Evolutionary conservation across 768 basidiomycete genomes (phyloP), one percentile per base, ranked within the genome.

Genomic region (Tephrocybe sp.): DNA sequence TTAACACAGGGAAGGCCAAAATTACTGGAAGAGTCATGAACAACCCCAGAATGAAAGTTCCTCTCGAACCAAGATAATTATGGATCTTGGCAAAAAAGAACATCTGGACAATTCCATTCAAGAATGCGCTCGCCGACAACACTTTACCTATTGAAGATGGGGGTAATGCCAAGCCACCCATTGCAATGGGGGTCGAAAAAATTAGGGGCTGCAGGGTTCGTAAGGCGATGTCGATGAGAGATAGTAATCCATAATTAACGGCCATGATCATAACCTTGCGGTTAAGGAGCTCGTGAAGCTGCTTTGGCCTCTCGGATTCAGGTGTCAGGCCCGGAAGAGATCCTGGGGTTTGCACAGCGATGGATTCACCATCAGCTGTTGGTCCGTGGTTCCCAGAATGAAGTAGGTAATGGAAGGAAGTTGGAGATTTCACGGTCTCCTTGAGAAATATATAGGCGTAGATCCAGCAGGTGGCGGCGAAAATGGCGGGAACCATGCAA

Each of bases 121-220:
- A 57, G 24, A 86, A 59, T 1, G 86, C 88, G 56, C 75, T 82
- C 4, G 69, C 47, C 4, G 83, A 78, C 13, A 88, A 69, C 45
- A 88, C 75, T 33, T 76, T 75, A 3, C 88, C 88, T 34, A 90
- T 90, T 3, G 61, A 64, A 3, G 78, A 70, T 2, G 89, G 86
- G 13, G 76, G 65, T n/a, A 89, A 69, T 2, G 84, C 86, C 12
- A 89, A 74, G 1, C 88, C 88, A 19, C 88, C 88, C 8, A 81
- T 70, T 16, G 72, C 69, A 41, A 82, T 68, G 11, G 88, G 85
- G 1, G 86, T 88, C n/a, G 86, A 79, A 43, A 79, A 73, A 67
- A 86, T 89, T 25, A 88, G 63, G 0, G 89, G 88, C 36, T 84
- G 81, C 11, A 90, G 65, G 11, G 83, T 75, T 42, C 79, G 79